Evolutionary conservation across 495 filamentous ascomycete genomes (phyloP), one percentile per base, ranked within the genome.

Genomic region (Penicillium alfredii): DNA sequence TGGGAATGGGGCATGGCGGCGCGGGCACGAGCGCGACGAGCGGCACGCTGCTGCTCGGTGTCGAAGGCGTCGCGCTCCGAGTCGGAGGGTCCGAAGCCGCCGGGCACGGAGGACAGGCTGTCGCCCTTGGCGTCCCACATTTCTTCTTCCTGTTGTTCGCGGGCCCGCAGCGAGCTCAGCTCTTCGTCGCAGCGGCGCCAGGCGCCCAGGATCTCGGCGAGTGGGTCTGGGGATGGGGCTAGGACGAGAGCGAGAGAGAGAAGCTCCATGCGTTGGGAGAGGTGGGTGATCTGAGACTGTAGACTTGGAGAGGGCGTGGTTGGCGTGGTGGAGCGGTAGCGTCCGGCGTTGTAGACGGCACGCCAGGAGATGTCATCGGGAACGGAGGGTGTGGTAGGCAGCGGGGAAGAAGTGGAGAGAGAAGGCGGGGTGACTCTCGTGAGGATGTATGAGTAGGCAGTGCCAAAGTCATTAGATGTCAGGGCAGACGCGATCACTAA

Each of bases 361-460:
- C 86, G 85, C 93, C 93, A 98, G 27, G 87, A 82, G 48, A 84
- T 83, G 37, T 92, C 82, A 56, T 95, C 88, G 39, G 70, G 60
- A 11, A 64, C 44, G 22, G 55, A 50, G 4, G 52, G 33, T 18
- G 50, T 41, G 15, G 45, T 56, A 25, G 55, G 41, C 27, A 49
- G 42, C 11, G 55, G 30, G 10, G 56, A 53, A 17, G 61, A 48
- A 25, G 46, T 56, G 26, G 66, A 41, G 30, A 58, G 42, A 13
- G 56, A 55, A 23, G 56, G 46, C 6, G 68, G 68, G 11, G 69
- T 64, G 12, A 79, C 65, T 2, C 76, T 70, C 17, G 69, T 94
- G 40, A 93, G 76, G 21, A 94, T 83, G 62, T 92, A 95, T 8
- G 88, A 94, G 62, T 97, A 97, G 14, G 93, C 93, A 1, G 93